phyloP scores from a whole-genome alignment of 179 eudicot genomes.

The Silene noctiflora region DNA sequence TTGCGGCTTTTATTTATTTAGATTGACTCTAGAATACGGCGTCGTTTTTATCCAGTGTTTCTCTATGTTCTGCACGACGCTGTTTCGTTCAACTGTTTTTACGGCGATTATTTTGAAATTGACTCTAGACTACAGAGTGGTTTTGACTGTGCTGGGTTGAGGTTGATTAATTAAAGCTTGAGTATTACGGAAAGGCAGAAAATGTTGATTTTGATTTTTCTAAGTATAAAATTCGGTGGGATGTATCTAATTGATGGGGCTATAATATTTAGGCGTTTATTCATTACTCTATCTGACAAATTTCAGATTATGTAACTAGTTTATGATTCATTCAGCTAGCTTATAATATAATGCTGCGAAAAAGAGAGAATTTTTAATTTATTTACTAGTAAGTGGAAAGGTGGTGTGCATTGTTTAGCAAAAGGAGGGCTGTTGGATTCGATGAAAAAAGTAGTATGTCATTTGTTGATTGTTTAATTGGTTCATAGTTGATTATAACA shows the following conservation, averaged over 20 bases:
- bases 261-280: slow-evolving; percentile 14
- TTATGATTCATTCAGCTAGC: background rate
- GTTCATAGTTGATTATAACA: background rate
- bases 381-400: background rate
- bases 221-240: slow-evolving; percentile 18
- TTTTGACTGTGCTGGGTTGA: background rate
- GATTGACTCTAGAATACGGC: background rate
- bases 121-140: background rate
- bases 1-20: background rate
- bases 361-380: background rate
- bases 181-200: background rate
- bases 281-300: background rate
- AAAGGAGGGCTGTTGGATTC: background rate
- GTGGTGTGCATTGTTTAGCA: background rate
- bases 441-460: background rate
- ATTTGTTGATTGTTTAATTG: background rate
- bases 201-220: background rate
- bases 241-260: slow-evolving; percentile 13
- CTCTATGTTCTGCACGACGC: no score
- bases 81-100: no score
- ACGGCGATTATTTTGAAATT: background rate
- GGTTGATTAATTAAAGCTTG: background rate
- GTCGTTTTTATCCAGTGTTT: background rate
- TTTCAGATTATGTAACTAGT: background rate
- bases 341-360: background rate